Percentiles rank a stretch among this genome's conserved stretches.
phyloP scores from a whole-genome alignment of 108 stramenopile species.

The Poteriospumella lacustris region DNA sequence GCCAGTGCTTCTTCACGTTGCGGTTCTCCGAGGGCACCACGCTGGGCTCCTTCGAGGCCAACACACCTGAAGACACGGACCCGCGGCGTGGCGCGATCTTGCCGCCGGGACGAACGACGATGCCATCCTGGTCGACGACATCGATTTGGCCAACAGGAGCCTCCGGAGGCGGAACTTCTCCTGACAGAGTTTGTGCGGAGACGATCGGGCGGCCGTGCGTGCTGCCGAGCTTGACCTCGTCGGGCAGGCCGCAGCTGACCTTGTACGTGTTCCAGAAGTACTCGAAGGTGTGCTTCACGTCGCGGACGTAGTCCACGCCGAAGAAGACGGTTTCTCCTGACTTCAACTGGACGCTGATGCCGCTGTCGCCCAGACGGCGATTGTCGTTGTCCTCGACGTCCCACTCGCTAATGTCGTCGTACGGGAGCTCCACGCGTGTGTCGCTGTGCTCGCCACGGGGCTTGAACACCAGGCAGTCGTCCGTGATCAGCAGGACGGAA shows the following conservation, averaged over 20 bases:
- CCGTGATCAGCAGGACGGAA: constrained; percentile 12
- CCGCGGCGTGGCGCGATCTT: background rate
- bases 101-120: constrained; percentile 21
- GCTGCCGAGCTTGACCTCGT: constrained; percentile 34
- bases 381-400: constrained; percentile 16
- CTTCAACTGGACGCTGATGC: background rate
- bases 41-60: background rate
- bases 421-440: constrained; percentile 15
- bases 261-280: constrained; percentile 51
- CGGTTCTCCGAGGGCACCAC: constrained; percentile 1
- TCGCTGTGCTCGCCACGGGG: constrained; percentile 21
- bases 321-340: constrained; percentile 32
- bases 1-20: constrained; percentile 37
- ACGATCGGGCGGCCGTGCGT: constrained; percentile 47
- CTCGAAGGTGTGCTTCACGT: constrained; percentile 45
- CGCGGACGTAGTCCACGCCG: constrained; percentile 30
- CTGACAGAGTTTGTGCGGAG: constrained; percentile 43
- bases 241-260: constrained; percentile 9
- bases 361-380: background rate
- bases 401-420: constrained; percentile 45
- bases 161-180: constrained; percentile 37
- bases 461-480: constrained; percentile 9
- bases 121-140: constrained; percentile 44
- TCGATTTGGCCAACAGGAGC: constrained; percentile 40
- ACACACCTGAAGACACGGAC: background rate